These are phyloP conservation scores for Candida fluviatilis DNA, from an alignment of 805 yeast genomes.

Conservation along the genomic window DNA sequence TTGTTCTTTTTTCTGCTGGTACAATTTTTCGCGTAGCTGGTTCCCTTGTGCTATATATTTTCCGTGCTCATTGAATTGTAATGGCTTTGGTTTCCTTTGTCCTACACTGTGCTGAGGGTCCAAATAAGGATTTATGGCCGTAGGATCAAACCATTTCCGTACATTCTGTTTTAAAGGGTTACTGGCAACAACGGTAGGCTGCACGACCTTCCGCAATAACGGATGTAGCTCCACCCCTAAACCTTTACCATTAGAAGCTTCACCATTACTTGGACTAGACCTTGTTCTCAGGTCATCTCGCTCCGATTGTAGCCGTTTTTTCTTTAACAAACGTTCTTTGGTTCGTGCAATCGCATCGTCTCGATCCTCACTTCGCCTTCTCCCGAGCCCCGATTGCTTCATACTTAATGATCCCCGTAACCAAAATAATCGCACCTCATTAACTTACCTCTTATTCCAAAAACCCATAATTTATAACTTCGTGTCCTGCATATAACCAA, in stretches of 20 bases:
- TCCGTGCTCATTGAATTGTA: slow-evolving; percentile 59
- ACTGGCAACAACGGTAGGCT: slow-evolving; percentile 18
- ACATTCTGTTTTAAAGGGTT: slow-evolving; percentile 28
- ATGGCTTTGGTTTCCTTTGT: slow-evolving; percentile 27
- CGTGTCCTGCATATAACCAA: too few relatives aligned
- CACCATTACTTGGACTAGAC: neutral
- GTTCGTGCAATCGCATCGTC: neutral
- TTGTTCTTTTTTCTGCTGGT: slow-evolving; percentile 23
- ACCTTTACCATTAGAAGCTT: slow-evolving; percentile 9
- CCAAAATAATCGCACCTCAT: too few relatives aligned
- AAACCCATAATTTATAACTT: too few relatives aligned
- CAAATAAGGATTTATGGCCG: slow-evolving; percentile 36
- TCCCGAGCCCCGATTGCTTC: neutral
- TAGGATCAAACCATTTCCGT: slow-evolving; percentile 27
- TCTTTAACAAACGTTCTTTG: neutral
- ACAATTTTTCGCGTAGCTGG: slow-evolving; percentile 40
- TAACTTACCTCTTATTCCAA: too few relatives aligned
- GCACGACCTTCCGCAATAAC: slow-evolving; percentile 22
- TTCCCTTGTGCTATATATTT: slow-evolving; percentile 55
- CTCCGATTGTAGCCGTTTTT: neutral
- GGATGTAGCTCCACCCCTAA: slow-evolving; percentile 36
- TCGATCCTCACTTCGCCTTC: neutral
- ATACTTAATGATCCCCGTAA: neutral
- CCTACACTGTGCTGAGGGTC: slow-evolving; percentile 15
- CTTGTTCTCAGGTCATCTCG: too few relatives aligned